phyloP scores from a whole-genome alignment of 139 green algal species.

The Ettlia oleoabundans region DNA sequence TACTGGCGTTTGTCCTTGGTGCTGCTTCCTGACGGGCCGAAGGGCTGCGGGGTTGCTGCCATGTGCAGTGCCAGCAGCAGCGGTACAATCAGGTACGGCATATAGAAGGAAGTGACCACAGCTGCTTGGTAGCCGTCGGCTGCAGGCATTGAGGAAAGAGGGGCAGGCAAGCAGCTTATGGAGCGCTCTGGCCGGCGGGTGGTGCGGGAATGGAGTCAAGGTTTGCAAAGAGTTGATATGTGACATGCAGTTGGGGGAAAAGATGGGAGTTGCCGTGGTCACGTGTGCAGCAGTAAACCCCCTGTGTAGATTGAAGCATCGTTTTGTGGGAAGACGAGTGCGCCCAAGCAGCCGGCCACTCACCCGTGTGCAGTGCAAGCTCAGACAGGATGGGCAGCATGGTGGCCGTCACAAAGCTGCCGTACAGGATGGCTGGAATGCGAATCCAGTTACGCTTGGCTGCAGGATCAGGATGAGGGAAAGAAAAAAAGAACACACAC shows the following conservation, averaged over 20 bases:
- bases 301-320: no score
- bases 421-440: slow-evolving; percentile 76
- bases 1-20: slow-evolving; percentile 29
- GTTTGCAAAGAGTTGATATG: no score
- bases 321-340: no score
- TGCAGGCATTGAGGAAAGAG: neutral
- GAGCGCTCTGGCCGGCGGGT: neutral
- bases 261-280: no score
- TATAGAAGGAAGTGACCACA: slow-evolving; percentile 55
- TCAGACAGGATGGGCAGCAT: slow-evolving; percentile 75
- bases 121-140: slow-evolving; percentile 15
- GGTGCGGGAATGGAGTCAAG: no score
- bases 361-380: slow-evolving; percentile 40
- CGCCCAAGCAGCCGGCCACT: neutral
- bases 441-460: slow-evolving; percentile 71
- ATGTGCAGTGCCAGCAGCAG: slow-evolving; percentile 59
- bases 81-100: slow-evolving; percentile 65
- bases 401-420: slow-evolving; percentile 65
- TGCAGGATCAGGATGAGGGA: neutral
- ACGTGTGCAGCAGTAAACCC: no score
- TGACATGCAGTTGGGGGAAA: no score
- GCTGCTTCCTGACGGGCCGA: slow-evolving; percentile 32
- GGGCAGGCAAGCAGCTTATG: neutral
- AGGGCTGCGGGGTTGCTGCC: slow-evolving; percentile 48
- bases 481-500: no score